A percentile compares a stretch with the other conserved stretches of the same genome.
Conservation (phyloP, 208 protist species). For the Wallacemonas rigidus region DNA sequence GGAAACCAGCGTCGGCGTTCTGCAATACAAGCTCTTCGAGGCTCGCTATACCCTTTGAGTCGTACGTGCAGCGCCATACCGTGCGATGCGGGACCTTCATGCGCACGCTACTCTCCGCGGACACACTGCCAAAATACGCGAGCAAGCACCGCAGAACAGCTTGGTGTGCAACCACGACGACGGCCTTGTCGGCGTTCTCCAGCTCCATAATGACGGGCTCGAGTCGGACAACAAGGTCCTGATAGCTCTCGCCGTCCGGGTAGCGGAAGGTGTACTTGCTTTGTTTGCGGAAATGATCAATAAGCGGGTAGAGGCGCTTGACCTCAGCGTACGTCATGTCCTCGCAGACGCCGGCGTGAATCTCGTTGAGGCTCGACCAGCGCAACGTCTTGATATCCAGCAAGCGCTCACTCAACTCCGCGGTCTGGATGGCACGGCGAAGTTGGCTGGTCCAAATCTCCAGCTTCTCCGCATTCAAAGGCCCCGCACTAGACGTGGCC, state of each 20-base stretch:
- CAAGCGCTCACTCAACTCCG: conserved; percentile 60
- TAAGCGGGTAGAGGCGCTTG: conserved; percentile 64
- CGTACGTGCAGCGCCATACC: conserved; percentile 86
- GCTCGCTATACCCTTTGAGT: conserved; percentile 80
- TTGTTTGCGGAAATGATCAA: conserved; percentile 70
- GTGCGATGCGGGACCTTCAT: conserved; percentile 82
- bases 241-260: conserved; percentile 88
- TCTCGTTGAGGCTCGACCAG: conserved; percentile 89
- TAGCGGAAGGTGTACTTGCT: conserved; percentile 92
- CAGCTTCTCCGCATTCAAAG: conserved; percentile 32
- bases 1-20: conserved; percentile 39
- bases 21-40: conserved; percentile 76
- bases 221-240: conserved; percentile 85
- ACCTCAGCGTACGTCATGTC: conserved; percentile 87
- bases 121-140: conserved; percentile 84
- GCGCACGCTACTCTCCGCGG: conserved; percentile 75
- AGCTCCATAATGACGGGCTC: conserved; percentile 93
- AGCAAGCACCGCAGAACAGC: conserved; percentile 84
- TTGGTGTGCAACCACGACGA: conserved; percentile 87
- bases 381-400: conserved; percentile 74
- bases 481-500: neutral
- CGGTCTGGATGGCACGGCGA: conserved; percentile 83
- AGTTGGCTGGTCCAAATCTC: conserved; percentile 90
- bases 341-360: conserved; percentile 90
- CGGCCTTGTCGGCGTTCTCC: conserved; percentile 79